Base-by-base conservation (phyloP, 306 rosid species). In the Aeschynomene evenia region DNA sequence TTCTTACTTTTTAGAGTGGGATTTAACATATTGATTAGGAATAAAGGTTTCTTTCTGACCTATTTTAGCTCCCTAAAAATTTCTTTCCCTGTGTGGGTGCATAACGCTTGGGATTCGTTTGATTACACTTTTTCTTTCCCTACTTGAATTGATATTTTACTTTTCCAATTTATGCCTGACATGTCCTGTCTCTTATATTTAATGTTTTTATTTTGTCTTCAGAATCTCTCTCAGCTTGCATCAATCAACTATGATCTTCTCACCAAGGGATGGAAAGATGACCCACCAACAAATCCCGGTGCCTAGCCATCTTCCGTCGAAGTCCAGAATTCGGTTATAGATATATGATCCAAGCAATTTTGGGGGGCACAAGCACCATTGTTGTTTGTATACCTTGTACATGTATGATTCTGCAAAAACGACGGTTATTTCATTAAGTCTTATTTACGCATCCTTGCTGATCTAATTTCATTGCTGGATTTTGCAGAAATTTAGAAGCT, bases 181-280 rank as follows among this genome's bases (percentile, higher is more conserved):
- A 7, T 42, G 28, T 0, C 49, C 31, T 45, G 16, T 37, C 18
- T 11, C n/a, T 53, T 37, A 11, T 15, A 40, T 73, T n/a, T 61
- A 15, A 10, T 72, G 45, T 61, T 66, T 81, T 48, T 63, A 69
- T 73, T 80, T 85, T 81, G 62, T 77, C 79, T 53, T 63, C 91
- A 95, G 99, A 95, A 95, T 84, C 97, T 95, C 77, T 95, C 99
- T 43, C 96, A 95, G 95, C 96, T 95, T 73, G 99, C 96, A 22
- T 95, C 99, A 69, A 95, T 95, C 95, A 95, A 95, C 85, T 95
- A 95, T 54, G 99, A 95, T 78, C 86, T 89, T 80, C 96, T 95
- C 66, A 78, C 92, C 22, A 91, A 95, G 84, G 97, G 96, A 78
- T 89, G 70, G 81, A 88, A 91, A 85, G 97, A 91, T 34, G 99